These are phyloP conservation scores for Mortierella sp. DNA, from an alignment of 371 early-diverging fungal species.

Conservation along the genomic window DNA sequence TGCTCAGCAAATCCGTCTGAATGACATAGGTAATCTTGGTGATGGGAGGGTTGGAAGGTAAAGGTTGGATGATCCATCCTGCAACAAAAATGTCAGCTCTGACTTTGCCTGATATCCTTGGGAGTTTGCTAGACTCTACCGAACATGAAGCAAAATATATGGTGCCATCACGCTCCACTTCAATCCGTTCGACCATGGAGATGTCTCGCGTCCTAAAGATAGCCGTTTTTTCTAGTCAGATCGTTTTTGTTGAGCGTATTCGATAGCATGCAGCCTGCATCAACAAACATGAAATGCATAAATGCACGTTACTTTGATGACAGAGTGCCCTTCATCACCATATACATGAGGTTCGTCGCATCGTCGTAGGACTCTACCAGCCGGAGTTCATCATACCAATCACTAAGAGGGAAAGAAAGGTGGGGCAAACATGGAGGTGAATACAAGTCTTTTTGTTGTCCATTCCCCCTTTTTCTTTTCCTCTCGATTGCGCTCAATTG, in stretches of 20 bases:
- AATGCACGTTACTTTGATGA: conserved; percentile 49
- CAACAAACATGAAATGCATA: neutral
- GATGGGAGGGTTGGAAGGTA: conserved; percentile 63
- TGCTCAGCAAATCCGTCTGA: conserved; percentile 61
- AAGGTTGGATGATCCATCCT: conserved; percentile 73
- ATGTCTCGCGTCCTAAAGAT: conserved; percentile 65
- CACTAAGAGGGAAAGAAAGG: conserved; percentile 14
- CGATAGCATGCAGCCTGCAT: neutral
- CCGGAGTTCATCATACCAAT: conserved; percentile 56
- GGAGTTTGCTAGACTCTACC: conserved; percentile 69
- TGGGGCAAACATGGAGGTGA: conserved; percentile 1
- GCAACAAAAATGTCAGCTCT: conserved; percentile 67
- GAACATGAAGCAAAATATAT: conserved; percentile 75
- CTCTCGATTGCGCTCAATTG: neutral
- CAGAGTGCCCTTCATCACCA: conserved; percentile 54
- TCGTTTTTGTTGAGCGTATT: neutral
- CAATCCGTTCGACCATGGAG: conserved; percentile 71
- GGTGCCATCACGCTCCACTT: conserved; percentile 66
- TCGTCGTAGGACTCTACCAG: conserved; percentile 53
- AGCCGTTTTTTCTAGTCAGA: too few species aligned
- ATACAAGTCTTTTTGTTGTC: neutral
- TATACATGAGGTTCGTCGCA: conserved; percentile 54
- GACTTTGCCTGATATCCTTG: conserved; percentile 63
- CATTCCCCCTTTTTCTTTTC: neutral
- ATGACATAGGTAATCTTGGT: conserved; percentile 70